phyloP scores from a whole-genome alignment of 1,284 basidiomycete species.

The Mycena sp. region DNA sequence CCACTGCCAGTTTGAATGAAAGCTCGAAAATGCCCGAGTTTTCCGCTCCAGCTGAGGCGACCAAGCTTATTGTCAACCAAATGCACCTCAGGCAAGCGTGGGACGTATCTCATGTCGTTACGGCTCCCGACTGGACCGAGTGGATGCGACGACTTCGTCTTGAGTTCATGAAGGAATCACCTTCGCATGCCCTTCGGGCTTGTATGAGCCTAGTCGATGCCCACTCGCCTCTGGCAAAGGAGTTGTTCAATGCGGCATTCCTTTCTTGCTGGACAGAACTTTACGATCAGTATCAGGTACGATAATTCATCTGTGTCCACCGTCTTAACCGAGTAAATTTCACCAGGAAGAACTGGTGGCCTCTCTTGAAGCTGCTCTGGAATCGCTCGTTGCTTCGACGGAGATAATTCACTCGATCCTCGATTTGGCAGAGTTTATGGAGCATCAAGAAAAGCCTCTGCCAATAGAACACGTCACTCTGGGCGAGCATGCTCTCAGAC shows the following conservation, averaged over 20 bases:
- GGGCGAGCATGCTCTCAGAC: conserved; percentile 94
- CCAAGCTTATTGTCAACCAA: conserved; percentile 95
- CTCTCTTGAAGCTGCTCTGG: conserved; percentile 91
- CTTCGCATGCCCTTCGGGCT: conserved; percentile 95
- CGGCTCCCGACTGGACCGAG: conserved; percentile 93
- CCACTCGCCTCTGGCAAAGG: conserved; percentile 91
- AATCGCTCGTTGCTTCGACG: conserved; percentile 82
- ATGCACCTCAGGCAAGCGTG: conserved; percentile 97
- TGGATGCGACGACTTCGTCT: conserved; percentile 96
- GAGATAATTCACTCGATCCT: conserved; percentile 95
- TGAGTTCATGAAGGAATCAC: conserved; percentile 98
- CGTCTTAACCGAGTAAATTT: not conserved
- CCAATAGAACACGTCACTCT: conserved; percentile 95
- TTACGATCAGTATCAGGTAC: conserved; percentile 94
- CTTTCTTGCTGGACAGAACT: conserved; percentile 98
- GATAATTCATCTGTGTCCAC: conserved; percentile 36
- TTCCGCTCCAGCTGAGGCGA: conserved; percentile 83
- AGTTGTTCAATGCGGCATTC: conserved; percentile 98
- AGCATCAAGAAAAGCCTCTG: conserved; percentile 97
- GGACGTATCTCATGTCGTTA: conserved; percentile 88
- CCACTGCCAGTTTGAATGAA: conserved; percentile 60
- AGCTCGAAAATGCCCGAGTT: conserved; percentile 74
- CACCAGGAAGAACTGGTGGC: conserved; percentile 91
- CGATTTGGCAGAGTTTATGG: conserved; percentile 99
- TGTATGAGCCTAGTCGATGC: conserved; percentile 95